Percentiles rank a stretch among this genome's conserved stretches.
phyloP scores from a whole-genome alignment of 1,284 basidiomycete genomes.

The Ganoderma boninense region DNA sequence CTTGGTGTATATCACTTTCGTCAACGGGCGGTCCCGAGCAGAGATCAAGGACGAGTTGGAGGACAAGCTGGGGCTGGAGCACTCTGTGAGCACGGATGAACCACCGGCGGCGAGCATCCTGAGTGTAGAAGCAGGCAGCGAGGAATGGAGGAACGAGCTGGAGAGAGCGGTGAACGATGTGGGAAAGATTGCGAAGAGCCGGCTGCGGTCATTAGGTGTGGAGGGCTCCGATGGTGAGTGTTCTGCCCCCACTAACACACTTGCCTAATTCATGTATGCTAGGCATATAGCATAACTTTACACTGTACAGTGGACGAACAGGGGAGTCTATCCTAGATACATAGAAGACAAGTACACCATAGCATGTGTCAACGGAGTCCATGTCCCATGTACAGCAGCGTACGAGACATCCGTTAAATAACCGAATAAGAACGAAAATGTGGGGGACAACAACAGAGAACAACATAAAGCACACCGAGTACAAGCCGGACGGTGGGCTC shows the following conservation, averaged over 20 bases:
- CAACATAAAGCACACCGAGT: slow-evolving; percentile 27
- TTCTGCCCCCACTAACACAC: background rate
- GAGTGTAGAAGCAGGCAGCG: slow-evolving; percentile 51
- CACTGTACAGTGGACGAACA: background rate
- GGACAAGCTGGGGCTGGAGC: slow-evolving; percentile 59
- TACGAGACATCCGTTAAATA: slow-evolving; percentile 32
- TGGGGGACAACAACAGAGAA: slow-evolving; percentile 21
- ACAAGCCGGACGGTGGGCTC: slow-evolving; percentile 5
- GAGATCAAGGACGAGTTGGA: slow-evolving; percentile 85
- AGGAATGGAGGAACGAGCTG: slow-evolving; percentile 59
- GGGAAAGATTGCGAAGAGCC: slow-evolving; percentile 77
- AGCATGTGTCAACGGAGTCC: slow-evolving; percentile 5
- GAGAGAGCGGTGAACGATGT: slow-evolving; percentile 78
- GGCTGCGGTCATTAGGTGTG: slow-evolving; percentile 56
- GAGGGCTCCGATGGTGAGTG: slow-evolving; percentile 28
- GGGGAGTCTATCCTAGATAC: background rate
- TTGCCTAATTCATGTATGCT: background rate
- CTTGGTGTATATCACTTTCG: slow-evolving; percentile 90
- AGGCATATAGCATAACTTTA: background rate
- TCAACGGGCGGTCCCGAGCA: slow-evolving; percentile 81
- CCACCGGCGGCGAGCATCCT: slow-evolving; percentile 49
- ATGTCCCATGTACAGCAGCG: slow-evolving; percentile 14
- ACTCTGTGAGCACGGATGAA: slow-evolving; percentile 53
- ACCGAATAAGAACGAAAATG: slow-evolving; percentile 33
- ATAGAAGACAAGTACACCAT: slow-evolving; percentile 5